Percentiles rank a stretch among this genome's conserved stretches.
Evolutionary conservation across 2,329 filamentous ascomycete genomes (phyloP).

Genomic region (Pseudopyricularia cyperi): DNA sequence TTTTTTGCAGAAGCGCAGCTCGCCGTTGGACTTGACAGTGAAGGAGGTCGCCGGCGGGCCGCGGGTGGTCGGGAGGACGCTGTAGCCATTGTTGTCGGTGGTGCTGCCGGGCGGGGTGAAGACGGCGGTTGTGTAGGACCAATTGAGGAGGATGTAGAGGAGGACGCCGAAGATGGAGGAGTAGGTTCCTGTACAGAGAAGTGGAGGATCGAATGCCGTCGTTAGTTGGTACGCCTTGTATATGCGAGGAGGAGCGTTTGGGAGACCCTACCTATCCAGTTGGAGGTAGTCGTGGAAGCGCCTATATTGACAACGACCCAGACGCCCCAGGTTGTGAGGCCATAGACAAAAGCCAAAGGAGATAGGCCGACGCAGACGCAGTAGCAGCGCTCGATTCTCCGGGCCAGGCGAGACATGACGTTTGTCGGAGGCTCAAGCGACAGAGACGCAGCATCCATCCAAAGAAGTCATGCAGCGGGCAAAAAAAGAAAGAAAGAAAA

Average conservation of each 20-base stretch:
- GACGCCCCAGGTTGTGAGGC: conserved; percentile 84
- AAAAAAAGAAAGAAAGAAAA: neutral
- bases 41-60: conserved; percentile 55
- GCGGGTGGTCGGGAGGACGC: conserved; percentile 64
- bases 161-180: conserved; percentile 51
- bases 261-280: conserved; percentile 40
- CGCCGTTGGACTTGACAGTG: conserved; percentile 85
- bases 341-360: conserved; percentile 80
- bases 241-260: neutral
- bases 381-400: conserved; percentile 69
- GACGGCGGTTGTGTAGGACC: conserved; percentile 83
- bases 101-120: conserved; percentile 79
- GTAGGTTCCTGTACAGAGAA: conserved; percentile 28
- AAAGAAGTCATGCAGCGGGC: neutral
- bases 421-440: conserved; percentile 19
- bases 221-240: neutral
- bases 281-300: conserved; percentile 33
- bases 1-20: conserved; percentile 89
- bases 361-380: conserved; percentile 70
- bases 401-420: conserved; percentile 49
- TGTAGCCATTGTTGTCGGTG: conserved; percentile 56
- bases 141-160: conserved; percentile 70
- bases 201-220: neutral
- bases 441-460: conserved; percentile 4
- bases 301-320: conserved; percentile 74